Base-by-base conservation (phyloP, 1,139 yeast genomes). In the Suhomyces chickasaworum region DNA sequence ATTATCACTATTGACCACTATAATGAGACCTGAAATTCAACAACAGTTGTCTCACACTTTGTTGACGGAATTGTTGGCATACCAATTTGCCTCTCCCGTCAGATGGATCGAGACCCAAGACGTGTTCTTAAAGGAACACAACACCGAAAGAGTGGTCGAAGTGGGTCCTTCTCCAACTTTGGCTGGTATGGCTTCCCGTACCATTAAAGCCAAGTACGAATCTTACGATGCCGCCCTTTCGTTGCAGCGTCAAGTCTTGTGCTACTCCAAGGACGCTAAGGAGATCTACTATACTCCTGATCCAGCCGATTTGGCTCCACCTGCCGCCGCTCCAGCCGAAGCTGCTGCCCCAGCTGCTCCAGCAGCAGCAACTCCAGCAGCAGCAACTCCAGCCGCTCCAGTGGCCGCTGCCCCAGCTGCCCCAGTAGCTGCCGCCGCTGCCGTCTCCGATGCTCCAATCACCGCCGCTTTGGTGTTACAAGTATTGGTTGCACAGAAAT, bases 81-180 rank as follows among this genome's bases (percentile, higher is more conserved):
- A 91, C 74, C 99, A 93, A 72, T 93, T 93, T 65, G 99, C 99
- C 39, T 91, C 98, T 53, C 99, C 99, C 41, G 99, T 93, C 56
- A 85, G 98, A 80, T 93, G 99, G 98, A 95, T 93, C 68, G 99
- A 93, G 70, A 93, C 99, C 52, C 99, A 93, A 73, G 99, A 93
- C 77, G 98, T 91, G 50, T 88, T 93, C 67, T 83, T 93, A 66
- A 87, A 89, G 67, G 95, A 90, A 59, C 88, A 83, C 80, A 90
- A 91, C 71, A 88, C 98, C 53, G 99, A 93, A 75, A 81, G 99
- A 64, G 91, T 93, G 53, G 97, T 93, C 56, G 99, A 93, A 73
- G 89, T 93, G 55, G 99, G 99, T 47, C 99, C 99, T 53, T 90
- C 98, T 42, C 99, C 99, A 50, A 93, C 99, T 34, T 80, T 93